A percentile compares a stretch with the other conserved stretches of the same genome.
These are phyloP conservation scores for Plenodomus biglobosus DNA, from an alignment of 2,329 filamentous ascomycete genomes.

Conservation along the genomic window DNA sequence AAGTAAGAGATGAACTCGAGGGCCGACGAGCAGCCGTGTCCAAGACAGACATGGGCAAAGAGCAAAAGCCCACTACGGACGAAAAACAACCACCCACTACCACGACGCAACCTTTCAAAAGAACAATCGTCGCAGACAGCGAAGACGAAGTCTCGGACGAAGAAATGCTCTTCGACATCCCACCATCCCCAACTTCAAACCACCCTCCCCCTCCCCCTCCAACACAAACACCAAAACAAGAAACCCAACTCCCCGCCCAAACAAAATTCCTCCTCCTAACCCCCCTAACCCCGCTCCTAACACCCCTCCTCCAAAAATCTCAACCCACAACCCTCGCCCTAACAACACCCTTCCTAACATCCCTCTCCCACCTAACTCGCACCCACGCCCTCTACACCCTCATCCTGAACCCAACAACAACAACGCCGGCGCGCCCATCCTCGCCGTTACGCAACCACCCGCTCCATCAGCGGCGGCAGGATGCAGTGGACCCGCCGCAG, in stretches of 20 bases:
- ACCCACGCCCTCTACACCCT: conserved; percentile 45
- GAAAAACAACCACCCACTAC: neutral
- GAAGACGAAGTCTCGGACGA: conserved; percentile 42
- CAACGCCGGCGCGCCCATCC: conserved; percentile 8
- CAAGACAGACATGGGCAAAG: conserved; percentile 18
- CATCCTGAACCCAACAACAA: conserved; percentile 41
- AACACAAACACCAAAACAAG: too few relatives aligned
- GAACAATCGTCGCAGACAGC: conserved; percentile 37
- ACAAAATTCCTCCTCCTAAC: conserved; percentile 44
- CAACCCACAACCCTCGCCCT: conserved; percentile 44
- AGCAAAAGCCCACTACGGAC: conserved; percentile 12
- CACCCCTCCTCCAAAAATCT: conserved; percentile 43
- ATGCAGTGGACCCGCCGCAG: conserved; percentile 24
- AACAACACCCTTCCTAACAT: conserved; percentile 46
- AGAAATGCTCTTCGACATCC: conserved; percentile 44
- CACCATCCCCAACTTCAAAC: neutral
- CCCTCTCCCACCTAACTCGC: conserved; percentile 44
- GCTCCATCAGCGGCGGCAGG: conserved; percentile 6
- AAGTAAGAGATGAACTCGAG: conserved; percentile 46
- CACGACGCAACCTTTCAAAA: conserved; percentile 7
- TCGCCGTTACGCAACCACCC: conserved; percentile 4
- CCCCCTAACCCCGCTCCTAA: conserved; percentile 43
- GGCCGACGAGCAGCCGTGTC: neutral
- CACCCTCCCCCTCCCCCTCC: too few relatives aligned
- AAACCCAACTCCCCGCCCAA: neutral